phyloP scores from a whole-genome alignment of 2,329 filamentous ascomycete genomes.

The Ophiostoma sp. region DNA sequence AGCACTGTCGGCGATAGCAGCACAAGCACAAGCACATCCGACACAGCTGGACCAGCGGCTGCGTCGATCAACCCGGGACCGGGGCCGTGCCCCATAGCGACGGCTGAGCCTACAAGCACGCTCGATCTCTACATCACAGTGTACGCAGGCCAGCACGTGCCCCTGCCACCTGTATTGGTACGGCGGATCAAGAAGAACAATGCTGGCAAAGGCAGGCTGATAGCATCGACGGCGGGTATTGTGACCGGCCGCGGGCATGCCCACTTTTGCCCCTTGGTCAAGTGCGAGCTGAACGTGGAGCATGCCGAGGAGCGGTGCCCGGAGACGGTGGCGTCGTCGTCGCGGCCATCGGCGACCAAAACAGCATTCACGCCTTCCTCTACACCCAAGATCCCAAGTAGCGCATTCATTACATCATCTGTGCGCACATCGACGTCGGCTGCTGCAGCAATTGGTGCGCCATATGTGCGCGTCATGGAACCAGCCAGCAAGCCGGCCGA shows the following conservation, averaged over 20 bases:
- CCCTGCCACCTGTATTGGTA: conserved; percentile 45
- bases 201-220: background rate
- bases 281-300: conserved; percentile 76
- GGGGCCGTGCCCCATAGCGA: conserved; percentile 36
- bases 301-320: conserved; percentile 41
- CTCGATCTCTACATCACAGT: conserved; percentile 66
- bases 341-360: background rate
- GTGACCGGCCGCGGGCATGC: conserved; percentile 35
- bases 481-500: conserved; percentile 22
- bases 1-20: conserved; percentile 33
- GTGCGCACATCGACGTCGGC: conserved; percentile 8
- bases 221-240: conserved; percentile 29
- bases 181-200: conserved; percentile 15
- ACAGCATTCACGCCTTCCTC: background rate
- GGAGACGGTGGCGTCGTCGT: conserved; percentile 8
- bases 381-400: background rate
- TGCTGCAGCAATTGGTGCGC: background rate
- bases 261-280: conserved; percentile 66
- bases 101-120: conserved; percentile 45
- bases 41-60: background rate
- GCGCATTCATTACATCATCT: conserved; percentile 4
- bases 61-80: background rate
- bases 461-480: background rate
- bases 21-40: conserved; percentile 27
- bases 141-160: conserved; percentile 69